Evolutionary conservation across 2,329 filamentous ascomycete species (phyloP).

Genomic region (Sclerotinia sclerotiorum): DNA sequence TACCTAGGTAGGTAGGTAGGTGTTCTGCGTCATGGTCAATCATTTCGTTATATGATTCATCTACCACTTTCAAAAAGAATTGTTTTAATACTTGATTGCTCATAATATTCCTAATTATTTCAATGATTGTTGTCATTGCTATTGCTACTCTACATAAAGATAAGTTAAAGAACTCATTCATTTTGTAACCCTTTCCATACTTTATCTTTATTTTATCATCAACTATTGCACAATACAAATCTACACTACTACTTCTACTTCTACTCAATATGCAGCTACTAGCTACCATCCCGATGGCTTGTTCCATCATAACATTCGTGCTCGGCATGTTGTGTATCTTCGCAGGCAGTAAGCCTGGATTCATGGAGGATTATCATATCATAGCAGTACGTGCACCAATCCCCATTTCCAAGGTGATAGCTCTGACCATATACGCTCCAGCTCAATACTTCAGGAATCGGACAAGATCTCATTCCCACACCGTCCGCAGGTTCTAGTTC

Average conservation of each 20-base stretch:
- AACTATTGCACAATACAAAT: background rate
- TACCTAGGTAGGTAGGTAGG: background rate
- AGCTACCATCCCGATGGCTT: conserved; percentile 51
- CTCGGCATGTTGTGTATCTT: conserved; percentile 61
- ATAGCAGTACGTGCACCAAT: conserved; percentile 49
- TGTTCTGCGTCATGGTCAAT: background rate
- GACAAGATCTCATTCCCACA: conserved; percentile 41
- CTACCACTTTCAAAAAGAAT: background rate
- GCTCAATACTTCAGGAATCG: conserved; percentile 58
- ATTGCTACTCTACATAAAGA: background rate
- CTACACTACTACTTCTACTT: too few species aligned
- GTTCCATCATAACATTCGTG: conserved; percentile 55
- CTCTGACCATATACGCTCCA: conserved; percentile 33
- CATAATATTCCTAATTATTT: background rate
- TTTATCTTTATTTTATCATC: background rate
- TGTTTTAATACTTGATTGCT: background rate
- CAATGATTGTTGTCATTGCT: background rate
- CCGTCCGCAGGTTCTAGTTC: conserved; percentile 30
- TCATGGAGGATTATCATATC: conserved; percentile 58
- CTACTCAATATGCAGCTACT: conserved; percentile 45
- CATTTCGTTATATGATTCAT: conserved; percentile 5
- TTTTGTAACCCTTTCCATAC: background rate
- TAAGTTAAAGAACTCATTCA: background rate
- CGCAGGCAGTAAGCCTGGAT: conserved; percentile 55
- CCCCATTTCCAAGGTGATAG: background rate